A percentile compares a stretch with the other conserved stretches of the same genome.
phyloP scores from a whole-genome alignment of 2,329 filamentous ascomycete species.

The Apiospora hydei region DNA sequence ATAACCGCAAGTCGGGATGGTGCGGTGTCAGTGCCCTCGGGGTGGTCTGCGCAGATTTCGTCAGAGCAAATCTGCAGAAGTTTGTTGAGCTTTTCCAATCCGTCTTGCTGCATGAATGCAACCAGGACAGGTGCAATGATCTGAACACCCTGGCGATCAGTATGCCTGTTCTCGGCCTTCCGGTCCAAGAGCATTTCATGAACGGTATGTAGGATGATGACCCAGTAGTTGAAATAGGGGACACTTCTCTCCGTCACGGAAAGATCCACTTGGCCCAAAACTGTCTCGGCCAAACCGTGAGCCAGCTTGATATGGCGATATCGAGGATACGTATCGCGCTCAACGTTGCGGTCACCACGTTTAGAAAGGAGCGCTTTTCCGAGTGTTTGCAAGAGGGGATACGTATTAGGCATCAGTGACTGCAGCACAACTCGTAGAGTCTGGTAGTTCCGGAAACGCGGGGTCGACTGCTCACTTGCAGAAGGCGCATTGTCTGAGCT shows the following conservation, averaged over 20 bases:
- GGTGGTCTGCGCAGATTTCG: constrained; percentile 54
- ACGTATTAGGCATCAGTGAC: constrained; percentile 80
- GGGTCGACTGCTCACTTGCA: constrained; percentile 39
- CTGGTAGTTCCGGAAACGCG: constrained; percentile 75
- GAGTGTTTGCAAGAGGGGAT: constrained; percentile 83
- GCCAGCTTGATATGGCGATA: constrained; percentile 63
- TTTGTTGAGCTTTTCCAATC: constrained; percentile 75
- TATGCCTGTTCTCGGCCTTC: constrained; percentile 50
- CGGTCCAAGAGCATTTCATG: constrained; percentile 81
- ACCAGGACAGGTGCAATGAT: constrained; percentile 80
- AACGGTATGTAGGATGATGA: constrained; percentile 79
- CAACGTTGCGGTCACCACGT: constrained; percentile 50
- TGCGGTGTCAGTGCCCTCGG: constrained; percentile 52
- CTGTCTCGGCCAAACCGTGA: constrained; percentile 73
- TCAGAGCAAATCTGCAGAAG: constrained; percentile 74
- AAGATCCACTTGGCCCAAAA: constrained; percentile 70
- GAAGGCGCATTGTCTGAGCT: constrained; percentile 30
- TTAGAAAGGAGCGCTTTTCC: constrained; percentile 83
- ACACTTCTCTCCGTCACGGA: constrained; percentile 55
- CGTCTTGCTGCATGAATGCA: constrained; percentile 83
- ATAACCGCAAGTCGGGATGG: constrained; percentile 59
- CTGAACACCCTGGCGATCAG: constrained; percentile 57
- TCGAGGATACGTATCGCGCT: constrained; percentile 67
- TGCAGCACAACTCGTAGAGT: constrained; percentile 79
- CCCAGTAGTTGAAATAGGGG: constrained; percentile 80